Evolutionary conservation across 73 alveolate genomes (phyloP).

Genomic region (Symbiodinium pilosum): DNA sequence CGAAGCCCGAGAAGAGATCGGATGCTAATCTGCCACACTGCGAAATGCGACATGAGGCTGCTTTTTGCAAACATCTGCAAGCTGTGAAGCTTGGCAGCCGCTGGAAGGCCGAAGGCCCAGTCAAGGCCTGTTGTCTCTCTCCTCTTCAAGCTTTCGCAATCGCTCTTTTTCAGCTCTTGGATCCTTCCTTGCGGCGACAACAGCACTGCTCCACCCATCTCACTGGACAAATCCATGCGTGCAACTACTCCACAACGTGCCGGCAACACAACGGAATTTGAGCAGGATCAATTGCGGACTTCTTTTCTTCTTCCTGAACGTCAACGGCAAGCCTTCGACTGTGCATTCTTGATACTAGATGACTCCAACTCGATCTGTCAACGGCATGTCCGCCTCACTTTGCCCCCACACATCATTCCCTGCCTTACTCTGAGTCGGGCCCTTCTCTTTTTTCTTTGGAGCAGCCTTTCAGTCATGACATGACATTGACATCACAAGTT

Average conservation of each 20-base stretch:
- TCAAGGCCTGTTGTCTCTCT: slow-evolving; percentile 13
- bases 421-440: slow-evolving; percentile 2
- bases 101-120: not conserved
- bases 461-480: slow-evolving; percentile 3
- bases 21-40: slow-evolving; percentile 11
- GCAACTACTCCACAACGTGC: not conserved
- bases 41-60: too few species aligned
- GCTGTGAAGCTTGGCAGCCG: too few species aligned
- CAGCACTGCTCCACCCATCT: too few species aligned
- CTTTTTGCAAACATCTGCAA: too few species aligned
- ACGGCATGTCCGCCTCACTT: not conserved
- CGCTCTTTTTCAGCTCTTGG: slow-evolving; percentile 71
- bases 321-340: too few species aligned
- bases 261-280: slow-evolving; percentile 22
- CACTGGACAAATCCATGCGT: not conserved
- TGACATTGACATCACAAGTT: too few species aligned
- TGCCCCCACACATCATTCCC: not conserved
- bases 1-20: slow-evolving; percentile 68
- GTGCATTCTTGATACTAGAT: not conserved
- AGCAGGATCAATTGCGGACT: slow-evolving; percentile 46
- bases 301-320: slow-evolving; percentile 39
- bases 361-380: not conserved
- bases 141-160: slow-evolving; percentile 45
- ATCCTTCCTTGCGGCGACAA: slow-evolving; percentile 19
- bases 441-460: slow-evolving; percentile 2